These are phyloP conservation scores for Ruellia speciosa DNA, from an alignment of 305 asterid genomes.

Conservation along the genomic window DNA sequence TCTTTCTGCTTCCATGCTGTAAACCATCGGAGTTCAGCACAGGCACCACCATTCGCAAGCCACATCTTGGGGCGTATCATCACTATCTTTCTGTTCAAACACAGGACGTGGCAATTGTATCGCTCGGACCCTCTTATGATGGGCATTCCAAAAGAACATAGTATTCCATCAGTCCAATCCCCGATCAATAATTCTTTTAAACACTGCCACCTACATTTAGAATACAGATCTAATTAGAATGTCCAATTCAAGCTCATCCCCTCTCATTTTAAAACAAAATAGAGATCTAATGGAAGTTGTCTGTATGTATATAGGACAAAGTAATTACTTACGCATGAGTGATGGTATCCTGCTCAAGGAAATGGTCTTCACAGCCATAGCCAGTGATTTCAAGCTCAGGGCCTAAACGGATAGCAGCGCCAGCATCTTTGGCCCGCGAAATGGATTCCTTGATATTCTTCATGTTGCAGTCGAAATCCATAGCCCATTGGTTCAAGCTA, in stretches of 20 bases:
- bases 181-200: slow-evolving; percentile 65
- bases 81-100: slow-evolving; percentile 69
- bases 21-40: slow-evolving; percentile 93
- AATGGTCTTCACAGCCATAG: slow-evolving; percentile 97
- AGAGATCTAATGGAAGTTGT: too few relatives aligned
- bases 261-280: too few relatives aligned
- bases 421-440: slow-evolving; percentile 59
- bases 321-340: slow-evolving; percentile 57
- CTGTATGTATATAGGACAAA: too few relatives aligned
- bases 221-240: too few relatives aligned
- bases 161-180: slow-evolving; percentile 79
- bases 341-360: slow-evolving; percentile 85
- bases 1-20: slow-evolving; percentile 88
- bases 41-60: slow-evolving; percentile 94
- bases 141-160: slow-evolving; percentile 93
- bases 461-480: slow-evolving; percentile 93
- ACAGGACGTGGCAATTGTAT: slow-evolving; percentile 80
- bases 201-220: slow-evolving; percentile 75
- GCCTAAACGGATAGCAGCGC: slow-evolving; percentile 88
- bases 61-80: slow-evolving; percentile 96
- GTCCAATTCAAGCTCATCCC: too few relatives aligned
- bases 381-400: slow-evolving; percentile 99
- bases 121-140: slow-evolving; percentile 80
- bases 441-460: slow-evolving; percentile 80
- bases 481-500: slow-evolving; percentile 97